Evolutionary conservation across 2,329 filamentous ascomycete genomes (phyloP).

Genomic region (Pseudopyrenochaeta lycopersici): DNA sequence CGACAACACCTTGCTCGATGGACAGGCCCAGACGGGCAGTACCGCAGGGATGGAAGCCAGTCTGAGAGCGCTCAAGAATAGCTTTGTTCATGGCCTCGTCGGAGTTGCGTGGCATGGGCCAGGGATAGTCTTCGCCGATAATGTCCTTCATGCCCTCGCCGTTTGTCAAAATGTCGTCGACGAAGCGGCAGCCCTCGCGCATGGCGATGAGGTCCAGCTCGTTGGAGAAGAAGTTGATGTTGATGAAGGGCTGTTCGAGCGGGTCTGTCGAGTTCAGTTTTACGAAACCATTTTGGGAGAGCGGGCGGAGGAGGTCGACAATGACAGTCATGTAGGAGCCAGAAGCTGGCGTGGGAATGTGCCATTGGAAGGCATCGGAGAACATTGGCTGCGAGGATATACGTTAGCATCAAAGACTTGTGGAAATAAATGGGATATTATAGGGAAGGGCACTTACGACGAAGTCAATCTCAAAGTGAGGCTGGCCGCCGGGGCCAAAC

Average conservation of each 20-base stretch:
- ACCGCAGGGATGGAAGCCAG: slow-evolving; percentile 66
- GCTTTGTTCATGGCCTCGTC: slow-evolving; percentile 66
- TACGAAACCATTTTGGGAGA: slow-evolving; percentile 65
- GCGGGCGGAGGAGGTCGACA: slow-evolving; percentile 59
- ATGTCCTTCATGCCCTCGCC: slow-evolving; percentile 67
- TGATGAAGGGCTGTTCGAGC: slow-evolving; percentile 67
- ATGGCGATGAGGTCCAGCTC: slow-evolving; percentile 65
- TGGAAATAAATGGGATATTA: neutral
- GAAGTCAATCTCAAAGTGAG: slow-evolving; percentile 59
- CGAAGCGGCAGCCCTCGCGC: slow-evolving; percentile 65
- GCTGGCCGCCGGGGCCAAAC: slow-evolving; percentile 35
- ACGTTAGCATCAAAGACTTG: neutral
- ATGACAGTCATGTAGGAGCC: slow-evolving; percentile 67
- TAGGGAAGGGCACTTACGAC: slow-evolving; percentile 46
- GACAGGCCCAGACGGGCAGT: slow-evolving; percentile 62
- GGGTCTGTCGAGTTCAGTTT: slow-evolving; percentile 67
- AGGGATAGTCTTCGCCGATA: slow-evolving; percentile 65
- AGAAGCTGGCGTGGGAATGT: slow-evolving; percentile 52
- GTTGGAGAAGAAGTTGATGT: slow-evolving; percentile 37
- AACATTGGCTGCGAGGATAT: slow-evolving; percentile 57
- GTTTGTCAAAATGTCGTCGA: slow-evolving; percentile 66
- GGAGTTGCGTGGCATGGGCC: slow-evolving; percentile 65
- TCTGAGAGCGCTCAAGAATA: slow-evolving; percentile 66
- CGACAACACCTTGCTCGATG: slow-evolving; percentile 51
- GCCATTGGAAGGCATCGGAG: slow-evolving; percentile 61